These are phyloP conservation scores for Maudiozyma saulgeensis DNA, from an alignment of 805 yeast species.

Conservation along the genomic window DNA sequence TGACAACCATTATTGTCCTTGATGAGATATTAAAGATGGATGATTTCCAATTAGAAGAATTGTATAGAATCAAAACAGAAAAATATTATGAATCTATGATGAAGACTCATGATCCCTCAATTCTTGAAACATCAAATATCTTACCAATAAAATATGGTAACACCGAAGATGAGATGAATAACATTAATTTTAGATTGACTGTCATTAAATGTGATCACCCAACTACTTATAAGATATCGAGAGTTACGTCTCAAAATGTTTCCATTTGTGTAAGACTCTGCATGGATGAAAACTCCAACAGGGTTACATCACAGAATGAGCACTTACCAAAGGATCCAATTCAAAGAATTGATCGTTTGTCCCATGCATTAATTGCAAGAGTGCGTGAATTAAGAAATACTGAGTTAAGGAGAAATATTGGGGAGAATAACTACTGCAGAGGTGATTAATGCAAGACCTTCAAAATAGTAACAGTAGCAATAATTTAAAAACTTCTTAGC, in stretches of 20 bases:
- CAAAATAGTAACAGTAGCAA: neutral
- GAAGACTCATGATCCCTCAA: constrained; percentile 9
- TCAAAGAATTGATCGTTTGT: constrained; percentile 16
- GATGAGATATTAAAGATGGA: constrained; percentile 18
- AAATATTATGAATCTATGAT: constrained; percentile 3
- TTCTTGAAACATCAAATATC: constrained; percentile 14
- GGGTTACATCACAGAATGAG: constrained; percentile 1
- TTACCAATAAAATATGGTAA: constrained; percentile 14
- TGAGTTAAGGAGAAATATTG: constrained; percentile 24
- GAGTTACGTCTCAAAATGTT: constrained; percentile 7
- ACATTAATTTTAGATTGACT: constrained; percentile 14
- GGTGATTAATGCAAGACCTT: neutral
- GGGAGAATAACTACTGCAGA: constrained; percentile 22
- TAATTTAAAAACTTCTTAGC: no score
- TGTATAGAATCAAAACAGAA: constrained; percentile 18
- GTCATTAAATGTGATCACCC: constrained; percentile 12
- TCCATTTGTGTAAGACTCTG: constrained; percentile 15
- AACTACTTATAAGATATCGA: constrained; percentile 12
- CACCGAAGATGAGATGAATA: constrained; percentile 5
- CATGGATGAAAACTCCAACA: constrained; percentile 8
- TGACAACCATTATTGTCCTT: constrained; percentile 17
- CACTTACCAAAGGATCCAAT: constrained; percentile 7
- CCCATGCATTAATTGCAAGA: constrained; percentile 12
- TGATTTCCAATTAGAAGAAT: constrained; percentile 16
- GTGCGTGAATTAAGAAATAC: constrained; percentile 14